Evolutionary conservation across 2,329 filamentous ascomycete genomes (phyloP), one percentile per base, ranked within the genome.

Genomic region (Arthroderma sp.): DNA sequence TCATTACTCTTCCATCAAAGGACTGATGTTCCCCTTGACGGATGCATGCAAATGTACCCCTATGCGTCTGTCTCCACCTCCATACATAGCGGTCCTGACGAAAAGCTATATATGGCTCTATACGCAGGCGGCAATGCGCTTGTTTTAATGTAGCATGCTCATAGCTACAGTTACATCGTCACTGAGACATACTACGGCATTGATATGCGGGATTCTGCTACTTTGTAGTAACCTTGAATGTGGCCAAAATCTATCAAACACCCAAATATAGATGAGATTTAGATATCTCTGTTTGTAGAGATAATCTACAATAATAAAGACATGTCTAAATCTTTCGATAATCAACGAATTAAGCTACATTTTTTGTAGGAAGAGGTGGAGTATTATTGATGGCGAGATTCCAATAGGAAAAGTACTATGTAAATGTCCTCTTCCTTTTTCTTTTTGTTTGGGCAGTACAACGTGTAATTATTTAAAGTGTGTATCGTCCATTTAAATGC

Each of bases 21-120:
- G 5, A 6, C n/a, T 8, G 6, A n/a, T 8, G 9, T 13, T 17
- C 11, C 13, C 47, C 15, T 19, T 31, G 28, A 31, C 9, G 47
- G 47, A 51, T n/a, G 47, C 47, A 51, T 51, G 47, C 47, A 25
- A 51, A 25, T n/a, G 33, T 31, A 51, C 41, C 21, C 25, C 41
- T 47, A 23, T 47, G 21, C 41, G 13, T 9, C 23, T 9, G 19
- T 25, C 21, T 47, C 41, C 41, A 23, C 41, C 19, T 25, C 21
- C 23, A 47, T 21, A 47, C 25, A 25, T 25, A 13, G 23, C 15
- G 41, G 41, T 4, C 7, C 28, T 31, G 38, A 23, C 9, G 19
- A 23, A 19, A 25, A 4, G 41, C 5, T 47, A 47, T 47, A 25
- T 47, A 47, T 25, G 23, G 41, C 13, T 47, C 2, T 9, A 28